Conservation (phyloP, 208 protist genomes). For the Trypanosoma scelopori region DNA sequence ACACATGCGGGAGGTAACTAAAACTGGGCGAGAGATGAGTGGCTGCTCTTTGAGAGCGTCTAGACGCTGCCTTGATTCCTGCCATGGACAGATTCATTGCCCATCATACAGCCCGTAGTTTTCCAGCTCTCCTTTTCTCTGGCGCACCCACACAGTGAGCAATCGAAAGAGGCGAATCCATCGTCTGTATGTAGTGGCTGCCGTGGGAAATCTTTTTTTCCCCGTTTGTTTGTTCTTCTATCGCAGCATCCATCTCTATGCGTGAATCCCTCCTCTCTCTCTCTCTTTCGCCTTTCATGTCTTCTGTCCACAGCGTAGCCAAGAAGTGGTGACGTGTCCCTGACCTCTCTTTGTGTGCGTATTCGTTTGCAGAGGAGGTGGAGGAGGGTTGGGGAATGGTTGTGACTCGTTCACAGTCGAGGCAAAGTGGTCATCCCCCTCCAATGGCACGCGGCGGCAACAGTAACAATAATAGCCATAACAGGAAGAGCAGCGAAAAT, state of each 20-base stretch:
- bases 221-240: no score
- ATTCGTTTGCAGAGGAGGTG: not conserved
- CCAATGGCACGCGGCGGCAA: not conserved
- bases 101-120: no score
- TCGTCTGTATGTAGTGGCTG: no score
- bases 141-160: no score
- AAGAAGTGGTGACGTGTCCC: slow-evolving; percentile 16
- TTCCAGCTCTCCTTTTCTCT: no score
- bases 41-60: not conserved
- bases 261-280: not conserved
- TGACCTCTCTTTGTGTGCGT: slow-evolving; percentile 7
- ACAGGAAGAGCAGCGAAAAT: not conserved
- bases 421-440: not conserved
- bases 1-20: no score
- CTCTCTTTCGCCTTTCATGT: not conserved
- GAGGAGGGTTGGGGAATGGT: slow-evolving; percentile 23
- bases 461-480: not conserved
- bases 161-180: no score
- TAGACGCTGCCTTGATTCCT: no score
- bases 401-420: slow-evolving; percentile 35
- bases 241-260: not conserved
- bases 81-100: no score
- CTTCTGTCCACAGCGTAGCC: slow-evolving; percentile 1
- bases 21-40: no score
- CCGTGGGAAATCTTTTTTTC: no score